Evolutionary conservation across 306 rosid species (phyloP), one percentile per base, ranked within the genome.

Genomic region (Rosa rugosa): DNA sequence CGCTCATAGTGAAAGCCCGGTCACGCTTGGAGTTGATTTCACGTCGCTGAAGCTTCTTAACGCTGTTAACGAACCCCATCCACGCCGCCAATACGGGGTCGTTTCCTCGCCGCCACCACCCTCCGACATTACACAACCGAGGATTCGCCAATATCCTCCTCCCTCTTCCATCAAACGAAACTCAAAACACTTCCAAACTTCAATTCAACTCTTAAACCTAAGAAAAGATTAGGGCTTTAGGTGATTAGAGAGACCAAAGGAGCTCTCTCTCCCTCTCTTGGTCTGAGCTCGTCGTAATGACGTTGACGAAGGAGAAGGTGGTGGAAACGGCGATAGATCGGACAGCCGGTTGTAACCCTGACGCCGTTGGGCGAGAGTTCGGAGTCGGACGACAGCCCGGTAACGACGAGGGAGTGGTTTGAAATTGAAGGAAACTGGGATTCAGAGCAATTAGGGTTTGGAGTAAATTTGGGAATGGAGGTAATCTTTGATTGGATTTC

Each of bases 11-110:
- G 72, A 93, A 91, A 78, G 97, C 87, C 41, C 92, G 93, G 84
- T 87, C 93, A 1, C 93, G 84, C 77, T 86, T 93, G 11, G 98
- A 87, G 73, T 84, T 82, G 75, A 93, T 87, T 88, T 93, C 95
- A 12, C 98, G 95, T n/a, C 84, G 51, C 73, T 90, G 97, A 20
- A 93, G 97, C 89, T 88, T 91, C 87, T 86, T 91, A 20, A 93
- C 88, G 76, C 91, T 81, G 79, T 60, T 84, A 57, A 80, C 81
- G 45, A 84, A 88, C 31, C 60, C 86, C 91, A 8, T 83, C 88
- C 16, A 59, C 68, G 18, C 86, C 77, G 3, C 83, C 86, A 47
- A 79, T 63, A 56, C 87, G 79, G 4, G 83, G 87, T 46, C 93
- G 79, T 49, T 86, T 93, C 90, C 89, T 86, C n/a, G 98, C 98